Conservation (phyloP, 2,329 filamentous ascomycete genomes). For the Thelonectria blattea region DNA sequence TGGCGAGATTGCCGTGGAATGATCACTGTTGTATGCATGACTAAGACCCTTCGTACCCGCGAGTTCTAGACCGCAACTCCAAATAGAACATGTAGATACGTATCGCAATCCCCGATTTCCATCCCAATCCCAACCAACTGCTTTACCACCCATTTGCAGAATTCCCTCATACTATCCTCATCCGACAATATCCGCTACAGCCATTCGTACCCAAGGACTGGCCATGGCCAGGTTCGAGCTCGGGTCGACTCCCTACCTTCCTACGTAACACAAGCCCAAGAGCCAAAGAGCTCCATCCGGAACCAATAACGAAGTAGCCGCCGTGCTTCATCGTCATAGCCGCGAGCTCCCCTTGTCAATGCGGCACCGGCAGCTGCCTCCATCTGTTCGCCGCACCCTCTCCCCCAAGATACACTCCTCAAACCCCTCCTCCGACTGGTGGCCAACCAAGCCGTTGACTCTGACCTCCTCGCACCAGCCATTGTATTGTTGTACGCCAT, state of each 20-base stretch:
- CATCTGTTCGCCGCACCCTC: not conserved
- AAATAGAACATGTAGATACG: not conserved
- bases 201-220: not conserved
- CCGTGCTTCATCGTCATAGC: not conserved
- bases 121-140: too few species aligned
- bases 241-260: not conserved
- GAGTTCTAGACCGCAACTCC: slow-evolving; percentile 8
- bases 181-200: not conserved
- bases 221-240: too few species aligned
- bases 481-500: not conserved
- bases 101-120: too few species aligned
- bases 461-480: not conserved
- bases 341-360: not conserved
- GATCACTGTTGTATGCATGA: not conserved
- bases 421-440: not conserved
- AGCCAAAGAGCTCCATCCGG: not conserved
- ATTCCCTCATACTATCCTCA: slow-evolving; percentile 1
- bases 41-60: not conserved
- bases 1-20: not conserved
- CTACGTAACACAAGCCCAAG: not conserved
- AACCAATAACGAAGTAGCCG: too few species aligned
- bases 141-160: not conserved
- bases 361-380: not conserved
- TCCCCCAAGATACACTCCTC: not conserved
- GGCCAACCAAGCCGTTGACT: not conserved